Evolutionary conservation across 2,329 filamentous ascomycete species (phyloP).

Genomic region (Colletotrichum cereale): DNA sequence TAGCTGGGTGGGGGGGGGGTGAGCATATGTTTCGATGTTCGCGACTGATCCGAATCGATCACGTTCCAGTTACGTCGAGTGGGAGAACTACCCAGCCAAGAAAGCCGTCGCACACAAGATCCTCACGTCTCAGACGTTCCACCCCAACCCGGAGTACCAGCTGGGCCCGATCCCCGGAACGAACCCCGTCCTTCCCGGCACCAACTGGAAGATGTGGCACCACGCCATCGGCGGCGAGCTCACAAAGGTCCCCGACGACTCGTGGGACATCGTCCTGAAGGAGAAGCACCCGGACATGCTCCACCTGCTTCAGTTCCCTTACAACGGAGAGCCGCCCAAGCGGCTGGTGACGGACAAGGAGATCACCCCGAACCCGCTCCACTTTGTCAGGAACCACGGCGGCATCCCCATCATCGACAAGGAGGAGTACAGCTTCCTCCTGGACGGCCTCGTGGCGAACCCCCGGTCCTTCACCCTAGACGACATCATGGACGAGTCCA

Average conservation of each 20-base stretch:
- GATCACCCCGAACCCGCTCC: conserved; percentile 69
- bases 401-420: conserved; percentile 76
- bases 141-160: conserved; percentile 66
- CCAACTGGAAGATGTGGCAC: conserved; percentile 71
- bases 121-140: conserved; percentile 45
- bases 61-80: conserved; percentile 72
- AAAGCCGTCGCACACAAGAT: conserved; percentile 70
- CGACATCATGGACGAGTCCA: conserved; percentile 70
- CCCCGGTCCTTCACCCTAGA: conserved; percentile 68
- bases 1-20: neutral
- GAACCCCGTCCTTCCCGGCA: conserved; percentile 69
- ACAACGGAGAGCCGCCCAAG: conserved; percentile 73
- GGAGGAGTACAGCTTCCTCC: conserved; percentile 63
- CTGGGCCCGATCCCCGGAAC: conserved; percentile 66
- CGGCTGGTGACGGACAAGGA: conserved; percentile 65
- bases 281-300: conserved; percentile 73
- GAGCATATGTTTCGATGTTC: neutral
- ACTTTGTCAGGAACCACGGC: conserved; percentile 80
- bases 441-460: conserved; percentile 72
- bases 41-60: neutral
- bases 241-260: conserved; percentile 65
- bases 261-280: conserved; percentile 65
- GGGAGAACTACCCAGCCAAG: conserved; percentile 78
- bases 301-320: conserved; percentile 72
- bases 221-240: conserved; percentile 59